Conservation (phyloP, 2,329 filamentous ascomycete genomes). For the Xylariaceae sp. region DNA sequence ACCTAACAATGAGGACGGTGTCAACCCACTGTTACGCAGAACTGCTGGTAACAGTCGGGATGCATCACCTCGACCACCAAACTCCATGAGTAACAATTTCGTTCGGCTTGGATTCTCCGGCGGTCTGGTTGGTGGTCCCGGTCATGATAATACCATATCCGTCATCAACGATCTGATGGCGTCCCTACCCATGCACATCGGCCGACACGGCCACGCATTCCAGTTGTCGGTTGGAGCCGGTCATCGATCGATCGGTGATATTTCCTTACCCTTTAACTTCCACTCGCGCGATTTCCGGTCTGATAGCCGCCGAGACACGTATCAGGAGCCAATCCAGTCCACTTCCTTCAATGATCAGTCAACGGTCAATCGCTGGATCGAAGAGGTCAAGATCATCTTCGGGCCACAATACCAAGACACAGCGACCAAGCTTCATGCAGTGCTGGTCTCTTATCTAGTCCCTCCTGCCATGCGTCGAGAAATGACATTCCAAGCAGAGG, state of each 20-base stretch:
- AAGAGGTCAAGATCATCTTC: conserved; percentile 87
- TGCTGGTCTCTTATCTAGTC: conserved; percentile 70
- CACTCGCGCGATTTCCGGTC: conserved; percentile 41
- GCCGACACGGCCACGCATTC: conserved; percentile 50
- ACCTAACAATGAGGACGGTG: conserved; percentile 70
- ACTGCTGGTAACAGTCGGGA: conserved; percentile 44
- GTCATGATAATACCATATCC: conserved; percentile 51
- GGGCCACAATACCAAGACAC: conserved; percentile 67
- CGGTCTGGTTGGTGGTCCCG: conserved; percentile 41
- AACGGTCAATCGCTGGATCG: conserved; percentile 78
- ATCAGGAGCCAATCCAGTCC: conserved; percentile 67
- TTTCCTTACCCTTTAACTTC: conserved; percentile 34
- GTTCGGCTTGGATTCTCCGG: conserved; percentile 52
- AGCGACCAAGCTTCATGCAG: conserved; percentile 63
- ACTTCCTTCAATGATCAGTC: conserved; percentile 70
- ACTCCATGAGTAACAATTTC: conserved; percentile 42
- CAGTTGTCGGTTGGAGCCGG: conserved; percentile 60
- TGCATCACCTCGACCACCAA: conserved; percentile 45
- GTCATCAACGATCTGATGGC: conserved; percentile 57
- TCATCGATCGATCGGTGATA: conserved; percentile 42
- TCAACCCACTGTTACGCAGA: conserved; percentile 82
- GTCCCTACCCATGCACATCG: conserved; percentile 46
- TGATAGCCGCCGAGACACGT: conserved; percentile 48
- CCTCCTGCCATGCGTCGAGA: conserved; percentile 82
- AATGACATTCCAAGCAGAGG: conserved; percentile 60